Percentiles rank a stretch among this genome's conserved stretches.
Evolutionary conservation across 495 filamentous ascomycete genomes (phyloP).

Genomic region (Penicillium nucicola): DNA sequence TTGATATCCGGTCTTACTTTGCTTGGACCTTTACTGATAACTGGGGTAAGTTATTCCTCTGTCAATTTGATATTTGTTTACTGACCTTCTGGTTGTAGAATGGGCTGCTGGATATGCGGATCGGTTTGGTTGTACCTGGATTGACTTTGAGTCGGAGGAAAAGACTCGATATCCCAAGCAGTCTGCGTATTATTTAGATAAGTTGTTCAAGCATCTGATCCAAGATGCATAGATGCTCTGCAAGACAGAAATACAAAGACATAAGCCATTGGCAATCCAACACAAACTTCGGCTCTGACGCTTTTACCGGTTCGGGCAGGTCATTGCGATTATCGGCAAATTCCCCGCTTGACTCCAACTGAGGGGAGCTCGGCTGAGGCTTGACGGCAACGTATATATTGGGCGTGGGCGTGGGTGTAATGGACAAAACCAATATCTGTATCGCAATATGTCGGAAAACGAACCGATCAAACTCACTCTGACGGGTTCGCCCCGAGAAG

Average conservation of each 20-base stretch:
- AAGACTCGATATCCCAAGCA: slow-evolving; percentile 47
- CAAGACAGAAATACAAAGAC: not conserved
- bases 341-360: slow-evolving; percentile 24
- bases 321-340: slow-evolving; percentile 15
- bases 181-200: slow-evolving; percentile 40
- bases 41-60: slow-evolving; percentile 24
- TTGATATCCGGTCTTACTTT: slow-evolving; percentile 47
- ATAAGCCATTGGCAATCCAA: too few relatives aligned
- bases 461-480: slow-evolving; percentile 21
- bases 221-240: slow-evolving; percentile 4
- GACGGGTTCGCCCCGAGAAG: slow-evolving; percentile 27
- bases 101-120: slow-evolving; percentile 49
- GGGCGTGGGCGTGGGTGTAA: too few relatives aligned
- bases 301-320: slow-evolving; percentile 11
- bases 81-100: slow-evolving; percentile 23
- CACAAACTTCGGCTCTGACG: too few relatives aligned
- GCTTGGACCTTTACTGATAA: slow-evolving; percentile 50
- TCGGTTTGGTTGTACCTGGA: slow-evolving; percentile 42
- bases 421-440: too few relatives aligned
- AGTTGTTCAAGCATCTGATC: slow-evolving; percentile 41
- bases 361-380: slow-evolving; percentile 7
- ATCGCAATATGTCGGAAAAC: not conserved
- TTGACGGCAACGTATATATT: too few relatives aligned
- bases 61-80: not conserved
- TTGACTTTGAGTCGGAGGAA: slow-evolving; percentile 43